phyloP scores from a whole-genome alignment of 2,329 filamentous ascomycete species.

The Microdochium trichocladiopsis region DNA sequence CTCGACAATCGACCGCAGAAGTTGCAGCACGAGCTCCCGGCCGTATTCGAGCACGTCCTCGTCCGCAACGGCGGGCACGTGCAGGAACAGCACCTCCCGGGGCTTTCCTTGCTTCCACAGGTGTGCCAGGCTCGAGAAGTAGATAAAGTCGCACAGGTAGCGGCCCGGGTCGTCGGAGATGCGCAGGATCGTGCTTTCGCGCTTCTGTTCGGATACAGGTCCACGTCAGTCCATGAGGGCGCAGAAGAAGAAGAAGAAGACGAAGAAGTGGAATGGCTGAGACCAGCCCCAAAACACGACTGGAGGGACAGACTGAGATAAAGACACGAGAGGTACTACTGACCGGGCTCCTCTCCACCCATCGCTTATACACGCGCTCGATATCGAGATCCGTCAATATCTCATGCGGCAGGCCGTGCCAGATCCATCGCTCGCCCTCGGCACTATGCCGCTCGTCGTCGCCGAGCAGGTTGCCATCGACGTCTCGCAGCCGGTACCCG shows the following conservation, averaged over 20 bases:
- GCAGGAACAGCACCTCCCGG: constrained; percentile 58
- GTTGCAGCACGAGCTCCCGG: constrained; percentile 41
- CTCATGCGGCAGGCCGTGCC: constrained; percentile 46
- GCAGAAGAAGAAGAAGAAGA: constrained; percentile 5
- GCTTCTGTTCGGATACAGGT: constrained; percentile 4
- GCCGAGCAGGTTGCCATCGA: constrained; percentile 55
- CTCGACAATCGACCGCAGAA: constrained; percentile 51
- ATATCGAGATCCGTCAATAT: constrained; percentile 51
- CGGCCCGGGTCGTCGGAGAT: constrained; percentile 64
- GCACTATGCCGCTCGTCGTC: constrained; percentile 32
- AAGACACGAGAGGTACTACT: constrained; percentile 12
- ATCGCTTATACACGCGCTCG: constrained; percentile 47
- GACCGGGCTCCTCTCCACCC: constrained; percentile 45
- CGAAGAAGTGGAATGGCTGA: too few species aligned
- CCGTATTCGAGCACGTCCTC: constrained; percentile 40
- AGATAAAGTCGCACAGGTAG: constrained; percentile 75
- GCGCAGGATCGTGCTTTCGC: constrained; percentile 38
- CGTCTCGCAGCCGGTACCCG: constrained; percentile 63
- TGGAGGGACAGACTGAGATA: too few species aligned
- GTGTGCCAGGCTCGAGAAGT: constrained; percentile 60
- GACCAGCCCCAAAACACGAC: too few species aligned
- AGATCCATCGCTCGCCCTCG: constrained; percentile 40
- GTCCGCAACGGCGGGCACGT: constrained; percentile 58
- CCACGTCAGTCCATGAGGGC: constrained; percentile 1
- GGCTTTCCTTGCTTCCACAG: constrained; percentile 38